These are phyloP conservation scores for Fusarium protoensiforme DNA, from an alignment of 2,329 filamentous ascomycete species.

Conservation along the genomic window DNA sequence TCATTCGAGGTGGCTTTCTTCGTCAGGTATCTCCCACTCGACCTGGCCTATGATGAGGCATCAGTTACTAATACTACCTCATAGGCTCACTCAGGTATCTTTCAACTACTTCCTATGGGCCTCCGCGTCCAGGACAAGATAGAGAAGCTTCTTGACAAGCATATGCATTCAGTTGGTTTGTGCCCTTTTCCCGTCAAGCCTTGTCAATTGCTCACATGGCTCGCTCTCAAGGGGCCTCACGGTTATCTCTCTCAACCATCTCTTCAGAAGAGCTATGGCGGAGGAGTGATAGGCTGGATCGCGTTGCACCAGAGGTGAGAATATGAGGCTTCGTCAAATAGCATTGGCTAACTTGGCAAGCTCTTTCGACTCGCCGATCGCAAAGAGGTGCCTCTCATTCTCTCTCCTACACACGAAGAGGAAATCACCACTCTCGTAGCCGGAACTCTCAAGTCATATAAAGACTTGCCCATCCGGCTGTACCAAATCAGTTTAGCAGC, in stretches of 20 bases:
- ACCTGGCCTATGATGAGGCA: background rate
- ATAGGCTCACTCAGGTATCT: slow-evolving; percentile 87
- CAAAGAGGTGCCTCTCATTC: slow-evolving; percentile 77
- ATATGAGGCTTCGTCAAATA: background rate
- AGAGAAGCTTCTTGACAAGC: slow-evolving; percentile 84
- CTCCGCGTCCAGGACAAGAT: slow-evolving; percentile 89
- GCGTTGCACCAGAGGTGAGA: slow-evolving; percentile 76
- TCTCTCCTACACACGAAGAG: slow-evolving; percentile 96
- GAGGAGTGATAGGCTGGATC: slow-evolving; percentile 82
- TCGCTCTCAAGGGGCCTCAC: slow-evolving; percentile 73
- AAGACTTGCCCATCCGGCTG: slow-evolving; percentile 83
- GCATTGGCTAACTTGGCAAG: slow-evolving; percentile 56
- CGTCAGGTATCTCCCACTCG: slow-evolving; percentile 66
- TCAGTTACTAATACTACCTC: background rate
- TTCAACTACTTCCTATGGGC: slow-evolving; percentile 90
- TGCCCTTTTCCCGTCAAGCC: background rate
- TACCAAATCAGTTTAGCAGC: slow-evolving; percentile 82
- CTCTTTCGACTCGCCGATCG: slow-evolving; percentile 85
- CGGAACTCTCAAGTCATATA: slow-evolving; percentile 81
- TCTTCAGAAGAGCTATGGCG: slow-evolving; percentile 88
- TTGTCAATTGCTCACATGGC: slow-evolving; percentile 11
- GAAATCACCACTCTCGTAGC: slow-evolving; percentile 89
- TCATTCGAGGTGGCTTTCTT: slow-evolving; percentile 78
- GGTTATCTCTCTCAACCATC: slow-evolving; percentile 84
- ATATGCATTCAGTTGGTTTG: slow-evolving; percentile 82